Base-by-base conservation (phyloP, 768 basidiomycete species). In the Glaciozyma antarctica region DNA sequence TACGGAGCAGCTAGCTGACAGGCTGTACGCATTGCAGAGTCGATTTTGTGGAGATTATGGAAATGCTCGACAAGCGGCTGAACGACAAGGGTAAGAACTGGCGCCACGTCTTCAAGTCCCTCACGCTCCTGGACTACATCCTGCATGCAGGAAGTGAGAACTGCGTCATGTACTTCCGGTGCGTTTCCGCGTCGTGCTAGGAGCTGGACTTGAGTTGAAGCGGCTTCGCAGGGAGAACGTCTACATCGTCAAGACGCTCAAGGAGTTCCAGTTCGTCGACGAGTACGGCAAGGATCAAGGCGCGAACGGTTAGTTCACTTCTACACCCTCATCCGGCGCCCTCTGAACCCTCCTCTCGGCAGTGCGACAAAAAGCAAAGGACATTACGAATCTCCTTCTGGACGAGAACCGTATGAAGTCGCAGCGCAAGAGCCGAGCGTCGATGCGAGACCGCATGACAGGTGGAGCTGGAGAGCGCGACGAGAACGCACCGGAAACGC, bases 51-150 rank as follows among this genome's bases (percentile, higher is more conserved):
- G 95, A 99, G 79, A 90, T 99, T 74, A 97, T 99, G 91, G 95
- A 99, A 80, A 95, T 97, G 90, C 82, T 99, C 57, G 95, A 98
- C 78, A 98, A 99, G 78, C 85, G 95, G 59, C 79, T 99, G 67
- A 92, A 92, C 72, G 95, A 99, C 80, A 98, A 95, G 81, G 95
- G 95, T 45, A 98, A 98, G 84, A 97, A 98, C 74, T 99, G 95
- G 95, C 83, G 94, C 60, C 95, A 99, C 80, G 94, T 98, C 64
- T 98, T 95, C 84, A 98, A 98, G 82, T 88, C 89, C 52, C 81
- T 99, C 58, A 97, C 92, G 0, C 83, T 98, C 7, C 84, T 99
- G 45, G 95, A 98, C 77, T 98, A 99, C 75, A 86, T 88, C 63
- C 83, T 99, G 32, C 94, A 98, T 74, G 88, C 91, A 65, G 95